phyloP scores from a whole-genome alignment of 768 basidiomycete species.

The Coprinellus micaceus region DNA sequence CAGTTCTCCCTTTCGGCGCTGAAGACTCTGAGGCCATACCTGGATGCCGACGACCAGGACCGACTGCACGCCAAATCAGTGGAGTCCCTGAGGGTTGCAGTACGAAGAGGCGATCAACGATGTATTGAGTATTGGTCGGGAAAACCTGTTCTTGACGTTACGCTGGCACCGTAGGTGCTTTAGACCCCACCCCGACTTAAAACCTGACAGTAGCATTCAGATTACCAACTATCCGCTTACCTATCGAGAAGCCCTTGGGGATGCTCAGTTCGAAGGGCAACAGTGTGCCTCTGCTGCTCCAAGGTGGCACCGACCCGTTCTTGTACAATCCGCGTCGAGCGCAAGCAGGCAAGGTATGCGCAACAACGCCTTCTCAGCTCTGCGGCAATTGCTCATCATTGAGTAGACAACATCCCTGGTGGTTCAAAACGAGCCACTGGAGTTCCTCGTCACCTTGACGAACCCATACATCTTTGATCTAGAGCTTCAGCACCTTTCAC shows the following conservation, averaged over 20 bases:
- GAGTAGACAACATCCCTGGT: constrained; percentile 58
- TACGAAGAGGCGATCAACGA: constrained; percentile 70
- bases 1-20: constrained; percentile 88
- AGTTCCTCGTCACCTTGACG: constrained; percentile 78
- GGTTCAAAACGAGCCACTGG: constrained; percentile 79
- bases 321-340: constrained; percentile 85
- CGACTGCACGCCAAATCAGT: constrained; percentile 71
- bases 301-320: constrained; percentile 73
- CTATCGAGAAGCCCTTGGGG: constrained; percentile 68
- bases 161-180: constrained; percentile 64
- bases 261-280: constrained; percentile 41
- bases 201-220: constrained; percentile 35
- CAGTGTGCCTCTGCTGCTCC: constrained; percentile 45
- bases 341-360: constrained; percentile 51
- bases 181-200: constrained; percentile 2
- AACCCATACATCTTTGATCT: constrained; percentile 94
- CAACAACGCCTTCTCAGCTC: not conserved
- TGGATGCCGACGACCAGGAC: constrained; percentile 75
- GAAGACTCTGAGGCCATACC: constrained; percentile 62
- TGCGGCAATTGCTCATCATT: not conserved
- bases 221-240: constrained; percentile 63
- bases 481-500: constrained; percentile 73
- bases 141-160: constrained; percentile 72
- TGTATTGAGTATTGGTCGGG: constrained; percentile 86
- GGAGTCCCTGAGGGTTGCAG: constrained; percentile 69